Evolutionary conservation across 495 filamentous ascomycete genomes (phyloP).

Genomic region (Parachaetomium inaequale): DNA sequence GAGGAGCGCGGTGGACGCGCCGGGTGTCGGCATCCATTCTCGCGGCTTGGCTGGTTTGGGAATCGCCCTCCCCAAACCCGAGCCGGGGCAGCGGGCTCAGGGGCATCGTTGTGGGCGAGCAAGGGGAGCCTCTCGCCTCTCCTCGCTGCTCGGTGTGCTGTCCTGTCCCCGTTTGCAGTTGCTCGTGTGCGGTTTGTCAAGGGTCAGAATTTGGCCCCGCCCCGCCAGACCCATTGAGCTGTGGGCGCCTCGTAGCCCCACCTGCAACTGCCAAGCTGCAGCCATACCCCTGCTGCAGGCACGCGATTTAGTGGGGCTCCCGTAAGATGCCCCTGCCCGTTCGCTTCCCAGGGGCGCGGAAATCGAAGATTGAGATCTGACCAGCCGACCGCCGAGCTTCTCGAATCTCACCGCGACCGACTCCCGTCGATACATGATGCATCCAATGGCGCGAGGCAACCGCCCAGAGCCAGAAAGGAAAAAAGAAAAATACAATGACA

Average conservation of each 20-base stretch:
- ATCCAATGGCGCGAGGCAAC: too few species aligned
- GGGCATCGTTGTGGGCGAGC: background rate
- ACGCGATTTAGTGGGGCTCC: background rate
- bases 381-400: background rate
- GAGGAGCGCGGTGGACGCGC: too few species aligned
- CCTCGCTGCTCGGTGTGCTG: background rate
- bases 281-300: background rate
- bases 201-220: background rate
- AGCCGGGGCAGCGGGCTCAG: background rate
- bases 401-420: too few species aligned
- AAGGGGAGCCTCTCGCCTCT: background rate
- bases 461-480: too few species aligned
- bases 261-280: background rate
- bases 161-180: background rate
- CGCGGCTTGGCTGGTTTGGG: background rate
- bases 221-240: background rate
- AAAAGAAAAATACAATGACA: background rate
- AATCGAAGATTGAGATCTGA: slow-evolving; percentile 7
- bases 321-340: background rate
- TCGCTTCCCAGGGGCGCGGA: background rate
- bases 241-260: background rate
- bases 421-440: too few species aligned
- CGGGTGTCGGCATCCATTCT: background rate
- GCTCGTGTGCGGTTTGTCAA: background rate
- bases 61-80: background rate